phyloP scores from a whole-genome alignment of 2,329 filamentous ascomycete species.

The Epichloe hybrida region DNA sequence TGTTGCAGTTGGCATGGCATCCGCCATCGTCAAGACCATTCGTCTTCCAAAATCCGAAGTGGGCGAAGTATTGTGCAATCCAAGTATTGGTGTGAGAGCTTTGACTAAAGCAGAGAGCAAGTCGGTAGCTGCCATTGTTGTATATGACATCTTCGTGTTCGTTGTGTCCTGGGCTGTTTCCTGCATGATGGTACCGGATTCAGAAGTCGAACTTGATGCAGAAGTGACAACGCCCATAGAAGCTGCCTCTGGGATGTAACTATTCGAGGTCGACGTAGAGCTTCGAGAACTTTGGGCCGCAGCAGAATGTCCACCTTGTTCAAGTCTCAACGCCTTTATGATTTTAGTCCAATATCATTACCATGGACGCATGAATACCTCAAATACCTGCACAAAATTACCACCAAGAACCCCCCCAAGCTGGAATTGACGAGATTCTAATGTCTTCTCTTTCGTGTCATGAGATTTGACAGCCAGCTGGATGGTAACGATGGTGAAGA shows the following conservation, averaged over 20 bases:
- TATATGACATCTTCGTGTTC: neutral
- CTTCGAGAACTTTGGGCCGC: neutral
- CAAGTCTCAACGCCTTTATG: neutral
- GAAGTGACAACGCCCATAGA: neutral
- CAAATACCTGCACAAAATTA: slow-evolving; percentile 7
- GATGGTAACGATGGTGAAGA: slow-evolving; percentile 3
- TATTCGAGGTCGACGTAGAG: neutral
- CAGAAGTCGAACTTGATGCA: neutral
- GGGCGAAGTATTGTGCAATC: neutral
- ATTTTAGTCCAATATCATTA: neutral
- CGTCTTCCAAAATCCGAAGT: neutral
- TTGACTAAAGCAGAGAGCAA: slow-evolving; percentile 8
- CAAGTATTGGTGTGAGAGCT: slow-evolving; percentile 4
- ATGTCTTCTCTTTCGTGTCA: neutral
- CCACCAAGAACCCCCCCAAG: slow-evolving; percentile 10
- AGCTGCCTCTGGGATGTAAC: neutral
- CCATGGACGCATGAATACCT: neutral
- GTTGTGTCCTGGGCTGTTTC: neutral
- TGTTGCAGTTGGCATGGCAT: neutral
- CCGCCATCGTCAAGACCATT: neutral
- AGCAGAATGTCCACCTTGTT: neutral
- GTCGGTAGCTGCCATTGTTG: neutral
- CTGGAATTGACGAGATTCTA: slow-evolving; percentile 13
- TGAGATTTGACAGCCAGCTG: neutral
- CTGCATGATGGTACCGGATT: neutral